Evolutionary conservation across 2,329 filamentous ascomycete genomes (phyloP).

Genomic region (Fusarium sp.): DNA sequence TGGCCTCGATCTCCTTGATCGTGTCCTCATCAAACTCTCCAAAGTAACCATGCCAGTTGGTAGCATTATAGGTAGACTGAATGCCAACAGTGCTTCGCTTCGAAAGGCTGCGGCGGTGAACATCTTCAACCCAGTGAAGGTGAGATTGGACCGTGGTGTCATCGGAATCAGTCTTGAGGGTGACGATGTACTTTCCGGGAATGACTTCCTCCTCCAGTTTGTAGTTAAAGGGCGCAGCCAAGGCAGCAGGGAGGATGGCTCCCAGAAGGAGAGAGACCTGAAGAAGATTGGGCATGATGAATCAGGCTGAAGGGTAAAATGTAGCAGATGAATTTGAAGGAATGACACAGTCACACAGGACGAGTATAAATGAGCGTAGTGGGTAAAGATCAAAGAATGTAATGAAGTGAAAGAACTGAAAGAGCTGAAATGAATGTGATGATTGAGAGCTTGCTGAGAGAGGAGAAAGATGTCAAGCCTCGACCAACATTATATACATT

Average conservation of each 20-base stretch:
- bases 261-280: neutral
- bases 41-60: conserved; percentile 54
- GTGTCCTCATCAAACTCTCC: conserved; percentile 55
- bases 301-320: neutral
- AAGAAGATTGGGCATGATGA: neutral
- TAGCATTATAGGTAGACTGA: conserved; percentile 44
- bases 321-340: neutral
- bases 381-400: neutral
- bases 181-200: conserved; percentile 66
- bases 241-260: neutral
- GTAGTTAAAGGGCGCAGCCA: neutral
- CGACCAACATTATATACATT: neutral
- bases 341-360: neutral
- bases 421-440: neutral
- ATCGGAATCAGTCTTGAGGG: conserved; percentile 61
- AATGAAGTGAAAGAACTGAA: neutral
- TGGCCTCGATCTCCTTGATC: conserved; percentile 53
- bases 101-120: conserved; percentile 64
- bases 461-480: neutral
- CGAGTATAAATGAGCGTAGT: neutral
- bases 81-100: conserved; percentile 55
- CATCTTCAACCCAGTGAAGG: conserved; percentile 58
- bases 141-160: conserved; percentile 59
- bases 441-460: neutral
- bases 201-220: conserved; percentile 33